phyloP scores from a whole-genome alignment of 139 green algal genomes.

The Coelastrella sp. region DNA sequence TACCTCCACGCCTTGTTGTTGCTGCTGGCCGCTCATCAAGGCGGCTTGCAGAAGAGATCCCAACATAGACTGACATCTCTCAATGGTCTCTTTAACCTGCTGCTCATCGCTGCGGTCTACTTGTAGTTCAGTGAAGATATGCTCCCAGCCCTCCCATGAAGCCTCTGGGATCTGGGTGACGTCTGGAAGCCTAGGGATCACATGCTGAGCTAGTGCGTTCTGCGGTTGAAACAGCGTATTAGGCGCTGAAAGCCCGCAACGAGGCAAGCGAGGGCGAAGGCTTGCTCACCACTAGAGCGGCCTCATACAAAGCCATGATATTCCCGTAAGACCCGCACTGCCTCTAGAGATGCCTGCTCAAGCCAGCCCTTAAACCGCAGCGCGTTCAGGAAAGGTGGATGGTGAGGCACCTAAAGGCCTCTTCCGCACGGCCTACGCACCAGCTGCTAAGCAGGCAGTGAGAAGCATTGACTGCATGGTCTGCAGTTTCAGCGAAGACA shows the following conservation, averaged over 20 bases:
- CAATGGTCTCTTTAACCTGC: conserved; percentile 29
- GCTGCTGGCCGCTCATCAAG: conserved; percentile 35
- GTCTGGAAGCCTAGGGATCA: conserved; percentile 45
- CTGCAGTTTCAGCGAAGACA: not conserved
- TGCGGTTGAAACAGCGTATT: conserved; percentile 22
- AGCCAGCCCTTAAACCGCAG: not conserved
- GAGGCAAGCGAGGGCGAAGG: not conserved
- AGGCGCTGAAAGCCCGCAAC: conserved; percentile 11
- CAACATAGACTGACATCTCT: conserved; percentile 36
- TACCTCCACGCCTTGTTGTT: not conserved
- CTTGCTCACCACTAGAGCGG: conserved; percentile 43
- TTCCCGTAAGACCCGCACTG: not conserved
- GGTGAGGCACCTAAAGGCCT: not conserved
- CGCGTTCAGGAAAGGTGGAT: not conserved
- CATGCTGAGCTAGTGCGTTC: conserved; percentile 40
- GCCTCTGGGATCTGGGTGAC: conserved; percentile 44
- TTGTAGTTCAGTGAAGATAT: conserved; percentile 27
- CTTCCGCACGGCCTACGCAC: not conserved
- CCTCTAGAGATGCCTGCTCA: not conserved
- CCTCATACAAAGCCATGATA: conserved; percentile 41
- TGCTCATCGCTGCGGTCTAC: conserved; percentile 24
- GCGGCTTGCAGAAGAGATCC: conserved; percentile 28
- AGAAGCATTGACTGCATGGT: not conserved
- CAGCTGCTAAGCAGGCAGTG: conserved; percentile 1
- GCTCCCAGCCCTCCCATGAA: conserved; percentile 40